Evolutionary conservation across 2,329 filamentous ascomycete genomes (phyloP).

Genomic region (Penicillium janthinellum): DNA sequence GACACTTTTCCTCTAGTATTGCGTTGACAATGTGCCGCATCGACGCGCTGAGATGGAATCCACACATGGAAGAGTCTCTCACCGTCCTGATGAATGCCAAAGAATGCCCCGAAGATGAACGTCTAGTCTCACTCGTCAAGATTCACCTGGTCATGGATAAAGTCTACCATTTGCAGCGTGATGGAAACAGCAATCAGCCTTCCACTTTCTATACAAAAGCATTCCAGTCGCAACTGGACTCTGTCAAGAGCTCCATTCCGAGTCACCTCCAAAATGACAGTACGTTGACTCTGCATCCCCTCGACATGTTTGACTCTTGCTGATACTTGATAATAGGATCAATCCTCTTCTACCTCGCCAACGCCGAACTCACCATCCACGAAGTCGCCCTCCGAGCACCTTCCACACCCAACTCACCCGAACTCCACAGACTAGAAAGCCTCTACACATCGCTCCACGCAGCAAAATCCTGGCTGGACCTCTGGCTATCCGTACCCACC

Average conservation of each 20-base stretch:
- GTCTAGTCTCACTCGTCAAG: slow-evolving; percentile 43
- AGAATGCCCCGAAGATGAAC: slow-evolving; percentile 53
- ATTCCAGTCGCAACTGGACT: slow-evolving; percentile 25
- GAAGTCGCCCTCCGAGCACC: slow-evolving; percentile 22
- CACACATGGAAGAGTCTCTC: slow-evolving; percentile 61
- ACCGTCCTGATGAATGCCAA: slow-evolving; percentile 48
- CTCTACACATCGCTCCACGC: slow-evolving; percentile 25
- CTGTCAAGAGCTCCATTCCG: slow-evolving; percentile 23
- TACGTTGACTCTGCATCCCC: slow-evolving; percentile 9
- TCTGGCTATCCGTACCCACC: slow-evolving; percentile 17
- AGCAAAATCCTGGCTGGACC: slow-evolving; percentile 26
- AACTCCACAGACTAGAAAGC: slow-evolving; percentile 26
- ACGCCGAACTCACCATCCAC: slow-evolving; percentile 27
- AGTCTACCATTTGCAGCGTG: slow-evolving; percentile 19
- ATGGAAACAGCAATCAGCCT: slow-evolving; percentile 14
- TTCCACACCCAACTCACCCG: slow-evolving; percentile 21
- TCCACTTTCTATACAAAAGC: slow-evolving; percentile 23
- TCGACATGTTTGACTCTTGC: background rate
- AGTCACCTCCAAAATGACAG: slow-evolving; percentile 22
- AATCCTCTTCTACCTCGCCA: slow-evolving; percentile 15
- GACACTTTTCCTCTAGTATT: slow-evolving; percentile 31
- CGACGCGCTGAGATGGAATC: slow-evolving; percentile 59
- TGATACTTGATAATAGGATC: slow-evolving; percentile 13
- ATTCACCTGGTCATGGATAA: slow-evolving; percentile 28
- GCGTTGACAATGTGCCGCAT: slow-evolving; percentile 34